phyloP scores from a whole-genome alignment of 2,329 filamentous ascomycete species.

The Madurella fahalii region DNA sequence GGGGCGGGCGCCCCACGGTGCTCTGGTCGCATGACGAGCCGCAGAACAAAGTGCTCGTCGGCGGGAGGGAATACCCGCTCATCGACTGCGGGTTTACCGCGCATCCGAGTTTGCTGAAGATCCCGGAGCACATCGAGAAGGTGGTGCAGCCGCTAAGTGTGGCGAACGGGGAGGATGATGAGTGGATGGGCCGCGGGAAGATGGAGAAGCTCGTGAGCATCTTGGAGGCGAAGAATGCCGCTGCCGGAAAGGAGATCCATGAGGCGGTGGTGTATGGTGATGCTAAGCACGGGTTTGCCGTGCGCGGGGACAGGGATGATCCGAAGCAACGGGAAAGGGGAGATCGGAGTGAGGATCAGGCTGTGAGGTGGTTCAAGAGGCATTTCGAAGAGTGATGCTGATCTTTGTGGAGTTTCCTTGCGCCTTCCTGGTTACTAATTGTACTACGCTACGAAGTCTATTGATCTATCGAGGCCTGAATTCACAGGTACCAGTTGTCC shows the following conservation, averaged over 20 bases:
- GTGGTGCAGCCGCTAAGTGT: conserved; percentile 37
- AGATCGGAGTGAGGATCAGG: conserved; percentile 36
- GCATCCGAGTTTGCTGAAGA: conserved; percentile 38
- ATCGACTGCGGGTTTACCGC: conserved; percentile 43
- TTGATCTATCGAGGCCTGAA: too few species aligned
- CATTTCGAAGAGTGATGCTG: conserved; percentile 11
- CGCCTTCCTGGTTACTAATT: too few species aligned
- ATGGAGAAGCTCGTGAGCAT: conserved; percentile 27
- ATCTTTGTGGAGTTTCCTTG: too few species aligned
- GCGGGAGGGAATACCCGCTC: conserved; percentile 27
- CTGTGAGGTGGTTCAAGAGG: conserved; percentile 33
- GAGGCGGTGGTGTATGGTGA: conserved; percentile 35
- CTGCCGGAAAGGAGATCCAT: conserved; percentile 18
- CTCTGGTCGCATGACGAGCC: conserved; percentile 35
- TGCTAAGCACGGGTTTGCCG: conserved; percentile 40
- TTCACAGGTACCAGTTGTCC: too few species aligned
- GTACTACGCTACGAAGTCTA: too few species aligned
- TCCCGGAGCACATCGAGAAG: conserved; percentile 40
- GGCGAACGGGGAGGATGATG: conserved; percentile 37
- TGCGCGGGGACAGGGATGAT: conserved; percentile 34
- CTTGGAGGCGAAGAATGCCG: conserved; percentile 27
- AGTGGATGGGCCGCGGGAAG: conserved; percentile 28
- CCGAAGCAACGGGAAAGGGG: conserved; percentile 31
- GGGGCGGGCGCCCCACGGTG: conserved; percentile 46
- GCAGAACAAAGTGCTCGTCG: conserved; percentile 7